These are phyloP conservation scores for Euphorbia tirucalli DNA, from an alignment of 345 rosid species.

Conservation along the genomic window DNA sequence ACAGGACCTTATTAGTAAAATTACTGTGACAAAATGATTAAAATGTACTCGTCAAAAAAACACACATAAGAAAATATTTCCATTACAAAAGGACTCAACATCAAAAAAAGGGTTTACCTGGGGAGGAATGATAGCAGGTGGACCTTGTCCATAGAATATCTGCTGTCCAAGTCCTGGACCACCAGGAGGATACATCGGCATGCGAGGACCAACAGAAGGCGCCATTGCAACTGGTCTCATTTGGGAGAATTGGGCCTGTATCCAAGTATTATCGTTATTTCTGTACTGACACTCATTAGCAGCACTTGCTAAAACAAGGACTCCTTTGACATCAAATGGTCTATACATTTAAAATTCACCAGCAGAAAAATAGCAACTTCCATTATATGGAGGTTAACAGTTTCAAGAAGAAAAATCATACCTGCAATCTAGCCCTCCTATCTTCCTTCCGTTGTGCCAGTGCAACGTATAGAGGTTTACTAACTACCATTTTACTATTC, in stretches of 20 bases:
- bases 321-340: background rate
- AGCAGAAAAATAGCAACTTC: background rate
- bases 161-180: conserved; percentile 81
- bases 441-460: conserved; percentile 95
- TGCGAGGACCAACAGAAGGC: conserved; percentile 70
- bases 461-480: conserved; percentile 92
- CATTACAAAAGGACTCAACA: background rate
- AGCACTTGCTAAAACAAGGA: background rate
- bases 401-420: conserved; percentile 18
- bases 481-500: conserved; percentile 87
- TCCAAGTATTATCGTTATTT: background rate
- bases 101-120: conserved; percentile 43
- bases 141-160: conserved; percentile 81
- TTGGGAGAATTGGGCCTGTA: conserved; percentile 89
- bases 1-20: background rate
- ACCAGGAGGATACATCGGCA: conserved; percentile 81
- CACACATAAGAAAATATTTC: background rate
- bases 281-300: background rate
- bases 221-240: conserved; percentile 76
- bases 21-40: background rate
- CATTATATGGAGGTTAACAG: background rate
- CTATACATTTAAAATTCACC: background rate
- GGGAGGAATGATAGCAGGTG: conserved; percentile 76
- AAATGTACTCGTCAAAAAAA: background rate
- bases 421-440: conserved; percentile 93